Conservation (phyloP, 2,329 filamentous ascomycete species). For the Phoma sp. region DNA sequence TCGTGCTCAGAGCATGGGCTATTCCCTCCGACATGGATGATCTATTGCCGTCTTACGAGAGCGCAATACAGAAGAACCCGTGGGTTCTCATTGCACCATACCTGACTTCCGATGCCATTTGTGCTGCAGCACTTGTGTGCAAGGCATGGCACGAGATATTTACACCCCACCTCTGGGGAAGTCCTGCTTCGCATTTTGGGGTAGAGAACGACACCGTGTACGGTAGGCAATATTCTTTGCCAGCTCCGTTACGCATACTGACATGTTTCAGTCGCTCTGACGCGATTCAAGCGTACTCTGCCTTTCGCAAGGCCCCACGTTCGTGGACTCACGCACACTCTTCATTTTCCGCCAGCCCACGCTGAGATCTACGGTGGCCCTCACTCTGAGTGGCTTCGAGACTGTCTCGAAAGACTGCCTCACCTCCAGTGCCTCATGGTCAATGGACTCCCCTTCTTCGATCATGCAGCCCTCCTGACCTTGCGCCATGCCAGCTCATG, state of each 20-base stretch:
- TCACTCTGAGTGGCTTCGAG: constrained; percentile 63
- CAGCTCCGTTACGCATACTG: no score
- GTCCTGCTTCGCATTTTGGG: constrained; percentile 67
- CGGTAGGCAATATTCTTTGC: no score
- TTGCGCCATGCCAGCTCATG: constrained; percentile 48
- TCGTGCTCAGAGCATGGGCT: neutral
- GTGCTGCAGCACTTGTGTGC: constrained; percentile 62
- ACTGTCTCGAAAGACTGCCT: constrained; percentile 64
- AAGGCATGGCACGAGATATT: constrained; percentile 65
- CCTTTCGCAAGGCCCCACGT: constrained; percentile 60
- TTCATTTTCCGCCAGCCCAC: constrained; percentile 65
- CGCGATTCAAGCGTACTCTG: constrained; percentile 63
- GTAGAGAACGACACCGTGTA: constrained; percentile 65
- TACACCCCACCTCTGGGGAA: constrained; percentile 65
- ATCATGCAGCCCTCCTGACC: constrained; percentile 62
- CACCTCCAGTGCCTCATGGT: constrained; percentile 66
- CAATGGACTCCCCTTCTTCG: constrained; percentile 65
- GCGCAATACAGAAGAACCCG: constrained; percentile 60
- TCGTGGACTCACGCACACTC: constrained; percentile 64
- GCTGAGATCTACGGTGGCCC: constrained; percentile 67
- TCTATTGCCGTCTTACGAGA: constrained; percentile 65
- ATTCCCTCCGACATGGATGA: constrained; percentile 59
- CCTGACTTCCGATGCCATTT: constrained; percentile 62
- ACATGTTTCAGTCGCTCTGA: constrained; percentile 58
- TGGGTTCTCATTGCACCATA: constrained; percentile 64